A percentile compares a stretch with the other conserved stretches of the same genome.
These are phyloP conservation scores for Xerocomellus dryophilus DNA, from an alignment of 768 basidiomycete species.

Conservation along the genomic window DNA sequence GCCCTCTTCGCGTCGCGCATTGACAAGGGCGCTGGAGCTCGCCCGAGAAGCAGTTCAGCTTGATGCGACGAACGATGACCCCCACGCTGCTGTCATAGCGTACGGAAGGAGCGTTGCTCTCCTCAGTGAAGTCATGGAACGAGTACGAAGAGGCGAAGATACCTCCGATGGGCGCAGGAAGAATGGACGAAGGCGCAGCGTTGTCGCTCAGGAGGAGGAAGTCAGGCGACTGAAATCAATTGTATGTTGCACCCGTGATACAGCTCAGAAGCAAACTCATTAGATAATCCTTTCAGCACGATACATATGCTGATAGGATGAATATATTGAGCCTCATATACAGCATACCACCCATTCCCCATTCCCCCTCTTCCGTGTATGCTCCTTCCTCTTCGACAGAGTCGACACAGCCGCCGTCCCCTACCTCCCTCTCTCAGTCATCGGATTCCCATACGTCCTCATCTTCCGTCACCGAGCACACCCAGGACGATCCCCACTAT, in stretches of 20 bases:
- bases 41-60: conserved; percentile 88
- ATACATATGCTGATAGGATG: conserved; percentile 94
- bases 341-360: conserved; percentile 74
- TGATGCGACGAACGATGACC: conserved; percentile 85
- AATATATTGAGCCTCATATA: conserved; percentile 88
- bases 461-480: conserved; percentile 40
- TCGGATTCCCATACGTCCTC: conserved; percentile 51
- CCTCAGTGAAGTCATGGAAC: conserved; percentile 88
- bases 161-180: conserved; percentile 62
- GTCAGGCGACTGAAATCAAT: conserved; percentile 82
- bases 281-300: conserved; percentile 55
- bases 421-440: conserved; percentile 36
- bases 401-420: conserved; percentile 37
- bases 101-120: conserved; percentile 85
- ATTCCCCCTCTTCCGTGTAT: conserved; percentile 56
- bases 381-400: conserved; percentile 39
- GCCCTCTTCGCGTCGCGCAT: conserved; percentile 77
- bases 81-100: conserved; percentile 83
- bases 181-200: conserved; percentile 65
- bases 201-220: conserved; percentile 91
- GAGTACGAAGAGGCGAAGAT: conserved; percentile 83
- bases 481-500: conserved; percentile 36
- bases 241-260: conserved; percentile 48
- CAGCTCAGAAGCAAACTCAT: conserved; percentile 13
- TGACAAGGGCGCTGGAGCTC: conserved; percentile 82